Conservation (phyloP, 2,329 filamentous ascomycete species). For the Chalara sp. region DNA sequence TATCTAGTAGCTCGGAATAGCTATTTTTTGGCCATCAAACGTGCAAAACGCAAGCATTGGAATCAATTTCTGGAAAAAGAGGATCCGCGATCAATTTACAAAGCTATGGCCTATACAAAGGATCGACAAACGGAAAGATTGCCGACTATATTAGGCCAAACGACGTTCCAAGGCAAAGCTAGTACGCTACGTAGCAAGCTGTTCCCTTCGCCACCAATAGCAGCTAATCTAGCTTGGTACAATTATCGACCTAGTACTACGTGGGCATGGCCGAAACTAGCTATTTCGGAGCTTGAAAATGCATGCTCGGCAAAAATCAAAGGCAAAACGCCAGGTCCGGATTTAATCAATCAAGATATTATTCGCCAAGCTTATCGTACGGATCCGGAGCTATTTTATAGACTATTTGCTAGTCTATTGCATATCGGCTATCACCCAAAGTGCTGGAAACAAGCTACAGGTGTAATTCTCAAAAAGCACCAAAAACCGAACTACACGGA, state of each 20-base stretch:
- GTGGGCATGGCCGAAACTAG: not conserved
- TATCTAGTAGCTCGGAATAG: not conserved
- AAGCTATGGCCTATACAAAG: not conserved
- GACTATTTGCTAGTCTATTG: not conserved
- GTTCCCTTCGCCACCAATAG: not conserved
- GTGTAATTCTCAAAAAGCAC: not conserved
- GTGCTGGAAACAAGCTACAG: conserved; percentile 1
- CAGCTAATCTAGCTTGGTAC: not conserved
- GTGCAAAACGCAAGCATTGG: not conserved
- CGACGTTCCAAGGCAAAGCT: not conserved
- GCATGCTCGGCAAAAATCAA: not conserved
- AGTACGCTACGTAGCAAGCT: not conserved
- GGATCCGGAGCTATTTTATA: not conserved
- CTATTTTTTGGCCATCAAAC: not conserved
- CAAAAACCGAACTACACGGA: not conserved
- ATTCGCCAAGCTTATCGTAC: not conserved
- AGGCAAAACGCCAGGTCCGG: not conserved
- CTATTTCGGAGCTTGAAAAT: not conserved
- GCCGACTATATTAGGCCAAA: not conserved
- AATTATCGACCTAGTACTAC: not conserved
- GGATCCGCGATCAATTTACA: not conserved
- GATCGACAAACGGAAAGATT: not conserved
- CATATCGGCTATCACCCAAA: not conserved
- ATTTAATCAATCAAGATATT: not conserved
- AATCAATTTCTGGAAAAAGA: not conserved